Evolutionary conservation across 1,284 basidiomycete genomes (phyloP).

Genomic region (Cerrena zonata): DNA sequence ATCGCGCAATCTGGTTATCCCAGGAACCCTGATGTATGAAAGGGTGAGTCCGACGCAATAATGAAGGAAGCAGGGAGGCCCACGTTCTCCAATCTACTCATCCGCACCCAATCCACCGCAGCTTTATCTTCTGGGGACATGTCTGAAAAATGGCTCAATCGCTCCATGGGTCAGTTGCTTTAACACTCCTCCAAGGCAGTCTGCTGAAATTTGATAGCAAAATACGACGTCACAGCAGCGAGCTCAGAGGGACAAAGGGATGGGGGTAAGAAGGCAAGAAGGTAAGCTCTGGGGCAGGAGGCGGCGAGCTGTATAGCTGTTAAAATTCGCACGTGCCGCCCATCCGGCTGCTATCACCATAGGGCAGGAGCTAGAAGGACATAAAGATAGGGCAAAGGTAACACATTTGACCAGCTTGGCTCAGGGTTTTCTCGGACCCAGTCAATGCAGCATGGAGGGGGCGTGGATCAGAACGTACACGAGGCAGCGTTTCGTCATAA

Average conservation of each 20-base stretch:
- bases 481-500: conserved; percentile 14
- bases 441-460: conserved; percentile 19
- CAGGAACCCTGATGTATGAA: conserved; percentile 17
- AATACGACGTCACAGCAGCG: conserved; percentile 6
- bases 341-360: background rate
- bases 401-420: too few species aligned
- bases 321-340: conserved; percentile 7
- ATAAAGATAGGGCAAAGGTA: conserved; percentile 11
- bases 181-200: conserved; percentile 5
- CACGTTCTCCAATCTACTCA: conserved; percentile 20
- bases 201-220: conserved; percentile 11
- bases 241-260: conserved; percentile 14
- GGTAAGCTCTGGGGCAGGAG: conserved; percentile 3
- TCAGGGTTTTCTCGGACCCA: too few species aligned
- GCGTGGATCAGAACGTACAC: conserved; percentile 25
- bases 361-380: background rate
- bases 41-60: conserved; percentile 1
- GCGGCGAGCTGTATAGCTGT: too few species aligned
- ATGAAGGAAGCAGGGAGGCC: conserved; percentile 6
- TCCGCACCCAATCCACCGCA: conserved; percentile 24
- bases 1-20: conserved; percentile 17
- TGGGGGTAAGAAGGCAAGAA: conserved; percentile 18
- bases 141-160: background rate
- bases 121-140: conserved; percentile 15
- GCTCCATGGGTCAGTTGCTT: background rate